Evolutionary conservation across 1,139 yeast species (phyloP), one percentile per base, ranked within the genome.

Genomic region (Kodamaea derodonti): DNA sequence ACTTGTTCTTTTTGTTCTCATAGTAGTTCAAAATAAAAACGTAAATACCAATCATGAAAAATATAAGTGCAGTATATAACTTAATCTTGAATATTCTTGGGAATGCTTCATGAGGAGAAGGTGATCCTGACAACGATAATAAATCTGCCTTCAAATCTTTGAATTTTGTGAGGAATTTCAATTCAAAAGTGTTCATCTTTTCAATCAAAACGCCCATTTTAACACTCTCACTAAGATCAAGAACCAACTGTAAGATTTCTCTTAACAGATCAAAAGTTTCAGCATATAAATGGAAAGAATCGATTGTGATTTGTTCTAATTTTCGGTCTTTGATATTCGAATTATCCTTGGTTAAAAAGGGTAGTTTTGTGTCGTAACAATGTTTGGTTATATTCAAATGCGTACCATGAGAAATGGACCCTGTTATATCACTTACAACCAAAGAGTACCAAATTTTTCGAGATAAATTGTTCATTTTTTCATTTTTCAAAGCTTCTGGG

Each of bases 11-110:
- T 20, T 48, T 53, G 12, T 42, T 39, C 38, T 72, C 78, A 39
- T 65, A 70, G 40, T 69, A 60, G 14, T 65, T 47, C 43, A 59
- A 59, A n/a, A 72, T 51, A 42, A 68, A 66, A 41, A 60, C 68
- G 36, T 61, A 58, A 3, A 70, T 41, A 11, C 69, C 52, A 14
- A 62, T 45, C 33, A 60, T 51, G 38, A 72, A 65, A 3, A 38
- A 35, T 20, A 37, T 34, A 17, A 41, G 33, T 2, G 33, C 31
- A 27, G 40, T 38, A 27, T 35, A 46, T 11, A 40, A 34, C 32
- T 46, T 45, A 14, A 40, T 33, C 20, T 32, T 33, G 13, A 39
- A 27, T 2, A 40, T 35, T 16, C 32, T 36, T 15, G 36, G 27
- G 13, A 35, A 29, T 20, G 37, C 12, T 16, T 35, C 24, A 30